A percentile compares a stretch with the other conserved stretches of the same genome.
Conservation (phyloP, 495 filamentous ascomycete genomes). For the Annulohypoxylon moriforme region DNA sequence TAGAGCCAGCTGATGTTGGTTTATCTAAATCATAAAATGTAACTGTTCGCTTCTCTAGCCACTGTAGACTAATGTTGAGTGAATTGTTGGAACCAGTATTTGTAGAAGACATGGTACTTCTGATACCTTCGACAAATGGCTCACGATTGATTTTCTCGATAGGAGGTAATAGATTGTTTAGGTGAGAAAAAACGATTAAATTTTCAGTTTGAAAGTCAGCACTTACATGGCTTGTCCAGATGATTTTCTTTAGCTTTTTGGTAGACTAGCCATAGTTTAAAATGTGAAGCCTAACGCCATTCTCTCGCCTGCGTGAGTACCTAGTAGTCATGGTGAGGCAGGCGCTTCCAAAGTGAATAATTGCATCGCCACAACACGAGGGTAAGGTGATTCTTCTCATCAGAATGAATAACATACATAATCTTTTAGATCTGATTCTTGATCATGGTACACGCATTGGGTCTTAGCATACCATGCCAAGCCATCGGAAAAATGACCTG, state of each 20-base stretch:
- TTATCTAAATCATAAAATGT: background rate
- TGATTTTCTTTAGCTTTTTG: background rate
- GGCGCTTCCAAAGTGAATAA: too few species aligned
- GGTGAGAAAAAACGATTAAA: background rate
- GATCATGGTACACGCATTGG: too few species aligned
- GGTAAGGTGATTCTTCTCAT: too few species aligned
- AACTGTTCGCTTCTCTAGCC: background rate
- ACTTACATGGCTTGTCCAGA: background rate
- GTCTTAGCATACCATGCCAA: background rate
- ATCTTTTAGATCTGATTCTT: too few species aligned
- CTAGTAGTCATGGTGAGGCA: too few species aligned
- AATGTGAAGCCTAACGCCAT: too few species aligned
- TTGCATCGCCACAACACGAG: too few species aligned
- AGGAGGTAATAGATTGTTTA: background rate
- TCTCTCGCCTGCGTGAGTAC: too few species aligned
- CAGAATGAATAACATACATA: too few species aligned
- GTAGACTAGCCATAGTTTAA: background rate
- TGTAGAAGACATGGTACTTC: conserved; percentile 3
- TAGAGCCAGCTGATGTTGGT: background rate
- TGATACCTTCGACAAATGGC: background rate
- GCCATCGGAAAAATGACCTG: background rate
- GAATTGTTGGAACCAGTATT: background rate
- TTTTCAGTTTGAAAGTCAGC: background rate
- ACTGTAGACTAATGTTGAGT: background rate
- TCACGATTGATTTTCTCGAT: background rate